Conservation (phyloP, 2,329 filamentous ascomycete species). For the Volutella citrinella region DNA sequence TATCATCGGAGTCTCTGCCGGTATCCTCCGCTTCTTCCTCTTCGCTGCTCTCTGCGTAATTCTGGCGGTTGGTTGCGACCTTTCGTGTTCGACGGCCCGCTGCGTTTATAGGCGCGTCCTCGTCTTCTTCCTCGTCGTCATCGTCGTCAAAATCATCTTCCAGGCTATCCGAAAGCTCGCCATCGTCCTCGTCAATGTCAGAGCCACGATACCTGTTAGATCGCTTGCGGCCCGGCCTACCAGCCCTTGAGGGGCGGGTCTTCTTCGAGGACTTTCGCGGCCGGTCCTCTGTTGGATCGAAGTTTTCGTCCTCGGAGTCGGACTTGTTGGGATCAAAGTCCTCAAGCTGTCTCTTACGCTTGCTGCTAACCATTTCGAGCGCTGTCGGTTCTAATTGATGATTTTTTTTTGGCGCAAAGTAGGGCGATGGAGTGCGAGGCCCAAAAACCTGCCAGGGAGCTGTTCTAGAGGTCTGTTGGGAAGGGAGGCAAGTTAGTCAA, state of each 20-base stretch:
- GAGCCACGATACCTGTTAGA: constrained; percentile 52
- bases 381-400: background rate
- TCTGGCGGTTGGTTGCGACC: constrained; percentile 42
- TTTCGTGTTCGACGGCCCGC: constrained; percentile 49
- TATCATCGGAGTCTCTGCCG: constrained; percentile 18
- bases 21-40: constrained; percentile 33
- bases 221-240: constrained; percentile 33
- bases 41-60: constrained; percentile 45
- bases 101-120: constrained; percentile 41
- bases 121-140: constrained; percentile 41
- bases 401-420: too few relatives aligned
- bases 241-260: constrained; percentile 35
- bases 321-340: constrained; percentile 66
- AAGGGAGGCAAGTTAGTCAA: too few relatives aligned
- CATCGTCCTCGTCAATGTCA: constrained; percentile 58
- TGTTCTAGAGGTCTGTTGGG: too few relatives aligned
- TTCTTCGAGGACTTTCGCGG: constrained; percentile 42
- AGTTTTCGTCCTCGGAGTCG: constrained; percentile 64
- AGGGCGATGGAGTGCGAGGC: too few relatives aligned
- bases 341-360: constrained; percentile 57
- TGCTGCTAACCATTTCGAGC: constrained; percentile 34
- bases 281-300: constrained; percentile 51
- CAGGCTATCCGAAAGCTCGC: constrained; percentile 52
- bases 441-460: too few relatives aligned
- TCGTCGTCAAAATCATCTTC: constrained; percentile 49